These are phyloP conservation scores for Pleurotus djamor DNA, from an alignment of 768 basidiomycete species.

Conservation along the genomic window DNA sequence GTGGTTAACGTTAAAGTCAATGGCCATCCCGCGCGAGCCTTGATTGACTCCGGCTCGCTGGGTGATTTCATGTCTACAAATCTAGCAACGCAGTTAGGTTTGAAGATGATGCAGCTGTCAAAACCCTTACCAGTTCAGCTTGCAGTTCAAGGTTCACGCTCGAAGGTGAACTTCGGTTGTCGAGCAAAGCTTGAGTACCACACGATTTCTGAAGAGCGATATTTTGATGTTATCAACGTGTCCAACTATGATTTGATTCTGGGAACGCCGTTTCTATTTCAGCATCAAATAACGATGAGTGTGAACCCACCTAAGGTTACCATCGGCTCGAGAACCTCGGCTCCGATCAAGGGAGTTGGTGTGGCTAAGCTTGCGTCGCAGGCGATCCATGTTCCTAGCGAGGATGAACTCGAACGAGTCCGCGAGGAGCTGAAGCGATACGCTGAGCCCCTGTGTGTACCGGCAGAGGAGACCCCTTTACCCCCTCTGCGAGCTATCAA, in stretches of 20 bases:
- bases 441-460: too few relatives aligned
- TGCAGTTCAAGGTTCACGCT: constrained; percentile 23
- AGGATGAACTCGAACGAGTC: too few relatives aligned
- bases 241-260: constrained; percentile 27
- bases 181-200: constrained; percentile 20
- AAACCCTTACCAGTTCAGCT: constrained; percentile 28
- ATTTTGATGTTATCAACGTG: constrained; percentile 27
- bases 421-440: too few relatives aligned
- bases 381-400: too few relatives aligned
- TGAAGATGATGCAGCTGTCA: constrained; percentile 13
- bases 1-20: constrained; percentile 21
- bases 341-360: constrained; percentile 7
- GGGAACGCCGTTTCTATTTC: constrained; percentile 24
- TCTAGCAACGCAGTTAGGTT: constrained; percentile 23
- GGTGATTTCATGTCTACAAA: constrained; percentile 27
- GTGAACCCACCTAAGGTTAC: constrained; percentile 10
- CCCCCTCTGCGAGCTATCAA: too few relatives aligned
- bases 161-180: constrained; percentile 20
- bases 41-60: constrained; percentile 26
- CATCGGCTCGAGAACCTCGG: neutral
- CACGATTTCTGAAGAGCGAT: constrained; percentile 13
- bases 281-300: constrained; percentile 13
- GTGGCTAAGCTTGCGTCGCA: constrained; percentile 9
- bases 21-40: constrained; percentile 18
- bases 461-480: too few relatives aligned